Percentiles rank a stretch among this genome's conserved stretches.
Evolutionary conservation across 2,329 filamentous ascomycete genomes (phyloP).

Genomic region (Ophiostoma piceae): DNA sequence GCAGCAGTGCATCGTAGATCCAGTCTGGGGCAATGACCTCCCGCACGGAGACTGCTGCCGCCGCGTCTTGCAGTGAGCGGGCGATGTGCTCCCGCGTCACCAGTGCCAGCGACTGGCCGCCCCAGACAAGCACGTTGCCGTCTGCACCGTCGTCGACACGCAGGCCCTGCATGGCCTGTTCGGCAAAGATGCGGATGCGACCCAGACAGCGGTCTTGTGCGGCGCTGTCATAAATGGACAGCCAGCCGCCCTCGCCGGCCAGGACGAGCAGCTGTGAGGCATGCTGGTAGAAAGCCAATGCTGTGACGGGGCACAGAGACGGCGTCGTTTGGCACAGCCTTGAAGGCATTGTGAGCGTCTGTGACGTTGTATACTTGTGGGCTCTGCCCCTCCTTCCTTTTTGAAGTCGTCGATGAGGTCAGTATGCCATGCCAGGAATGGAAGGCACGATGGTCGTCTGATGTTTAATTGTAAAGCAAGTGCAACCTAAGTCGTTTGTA

Average conservation of each 20-base stretch:
- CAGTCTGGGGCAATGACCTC: constrained; percentile 61
- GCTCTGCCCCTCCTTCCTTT: constrained; percentile 1
- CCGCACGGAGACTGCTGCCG: constrained; percentile 26
- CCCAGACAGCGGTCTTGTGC: constrained; percentile 31
- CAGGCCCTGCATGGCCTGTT: constrained; percentile 72
- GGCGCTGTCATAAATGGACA: constrained; percentile 47
- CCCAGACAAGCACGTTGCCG: constrained; percentile 59
- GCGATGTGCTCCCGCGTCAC: constrained; percentile 36
- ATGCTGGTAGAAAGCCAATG: constrained; percentile 47
- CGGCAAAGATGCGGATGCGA: constrained; percentile 52
- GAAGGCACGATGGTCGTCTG: not conserved
- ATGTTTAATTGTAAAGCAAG: not conserved
- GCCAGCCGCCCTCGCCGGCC: constrained; percentile 54
- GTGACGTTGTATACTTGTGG: not conserved
- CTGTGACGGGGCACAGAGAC: constrained; percentile 52
- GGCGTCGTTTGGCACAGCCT: not conserved
- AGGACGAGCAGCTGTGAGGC: constrained; percentile 35
- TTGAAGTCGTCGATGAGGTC: not conserved
- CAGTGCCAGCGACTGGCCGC: constrained; percentile 54
- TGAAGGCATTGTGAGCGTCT: constrained; percentile 1
- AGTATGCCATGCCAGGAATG: not conserved
- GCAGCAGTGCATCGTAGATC: constrained; percentile 65
- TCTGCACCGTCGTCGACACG: constrained; percentile 34
- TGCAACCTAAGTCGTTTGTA: too few relatives aligned
- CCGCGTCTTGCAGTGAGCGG: constrained; percentile 30